Conservation (phyloP, 2,329 filamentous ascomycete genomes). For the Arthrobotrys megalospora region DNA sequence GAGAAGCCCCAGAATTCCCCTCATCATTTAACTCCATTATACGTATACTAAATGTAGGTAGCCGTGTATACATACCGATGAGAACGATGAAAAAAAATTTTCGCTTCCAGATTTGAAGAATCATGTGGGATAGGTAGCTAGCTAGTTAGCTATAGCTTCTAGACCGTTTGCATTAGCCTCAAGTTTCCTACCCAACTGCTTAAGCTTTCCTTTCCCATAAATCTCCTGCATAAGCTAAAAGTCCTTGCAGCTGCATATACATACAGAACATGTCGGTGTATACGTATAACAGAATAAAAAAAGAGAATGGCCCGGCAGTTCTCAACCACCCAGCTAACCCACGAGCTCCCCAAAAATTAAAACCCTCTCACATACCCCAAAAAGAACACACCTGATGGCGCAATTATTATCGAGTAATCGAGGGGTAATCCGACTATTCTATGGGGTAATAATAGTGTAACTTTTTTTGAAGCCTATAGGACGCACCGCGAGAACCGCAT, state of each 20-base stretch:
- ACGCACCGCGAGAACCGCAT: no score
- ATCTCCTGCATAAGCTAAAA: background rate
- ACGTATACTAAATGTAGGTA: background rate
- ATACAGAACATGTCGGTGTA: no score
- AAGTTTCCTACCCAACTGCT: slow-evolving; percentile 10
- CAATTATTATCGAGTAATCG: slow-evolving; percentile 58
- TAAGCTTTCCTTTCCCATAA: slow-evolving; percentile 26
- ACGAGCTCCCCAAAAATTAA: slow-evolving; percentile 11
- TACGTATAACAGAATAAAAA: no score
- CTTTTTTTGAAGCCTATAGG: background rate
- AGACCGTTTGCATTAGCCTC: slow-evolving; percentile 1
- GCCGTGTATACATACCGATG: no score
- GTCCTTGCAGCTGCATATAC: no score
- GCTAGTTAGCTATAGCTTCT: background rate
- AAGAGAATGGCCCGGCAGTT: background rate
- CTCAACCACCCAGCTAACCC: background rate
- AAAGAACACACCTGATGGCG: slow-evolving; percentile 30
- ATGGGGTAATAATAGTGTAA: slow-evolving; percentile 56
- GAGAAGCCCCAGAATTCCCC: no score
- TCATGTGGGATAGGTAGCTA: slow-evolving; percentile 8
- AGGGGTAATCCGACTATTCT: slow-evolving; percentile 45
- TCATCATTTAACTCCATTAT: background rate
- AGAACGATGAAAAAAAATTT: slow-evolving; percentile 35
- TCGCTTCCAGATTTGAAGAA: slow-evolving; percentile 44
- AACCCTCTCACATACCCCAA: background rate